Conservation (phyloP, 2,329 filamentous ascomycete species). For the Bipolaris cookei region DNA sequence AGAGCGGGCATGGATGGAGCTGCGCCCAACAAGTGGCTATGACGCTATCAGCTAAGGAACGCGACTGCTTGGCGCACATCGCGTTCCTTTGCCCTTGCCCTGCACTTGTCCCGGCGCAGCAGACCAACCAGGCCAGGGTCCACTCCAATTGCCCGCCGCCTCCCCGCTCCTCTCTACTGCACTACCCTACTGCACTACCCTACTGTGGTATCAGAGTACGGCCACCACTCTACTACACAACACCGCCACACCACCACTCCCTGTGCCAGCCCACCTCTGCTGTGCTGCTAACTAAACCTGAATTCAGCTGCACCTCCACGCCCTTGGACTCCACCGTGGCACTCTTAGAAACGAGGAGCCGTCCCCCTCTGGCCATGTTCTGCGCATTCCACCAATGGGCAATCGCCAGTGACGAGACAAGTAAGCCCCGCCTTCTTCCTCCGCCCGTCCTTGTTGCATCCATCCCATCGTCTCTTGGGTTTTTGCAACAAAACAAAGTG, state of each 20-base stretch:
- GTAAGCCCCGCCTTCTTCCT: neutral
- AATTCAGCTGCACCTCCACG: too few relatives aligned
- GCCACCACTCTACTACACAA: too few relatives aligned
- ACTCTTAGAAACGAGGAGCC: too few relatives aligned
- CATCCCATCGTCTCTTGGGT: neutral
- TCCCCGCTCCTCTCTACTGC: neutral
- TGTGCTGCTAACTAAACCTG: too few relatives aligned
- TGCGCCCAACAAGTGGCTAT: neutral
- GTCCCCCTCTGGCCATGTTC: neutral
- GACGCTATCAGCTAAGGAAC: conserved; percentile 3
- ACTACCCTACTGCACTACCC: too few relatives aligned
- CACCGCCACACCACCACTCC: too few relatives aligned
- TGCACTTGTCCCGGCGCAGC: conserved; percentile 1
- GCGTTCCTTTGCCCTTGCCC: neutral
- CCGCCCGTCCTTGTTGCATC: neutral
- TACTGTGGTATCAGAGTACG: too few relatives aligned
- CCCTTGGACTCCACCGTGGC: too few relatives aligned
- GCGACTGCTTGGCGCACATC: conserved; percentile 6
- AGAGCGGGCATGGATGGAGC: too few relatives aligned
- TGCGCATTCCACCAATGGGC: neutral
- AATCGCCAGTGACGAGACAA: neutral
- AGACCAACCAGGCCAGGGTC: neutral
- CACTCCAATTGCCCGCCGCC: neutral
- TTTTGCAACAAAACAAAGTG: neutral
- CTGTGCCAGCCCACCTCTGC: too few relatives aligned